These are phyloP conservation scores for Casuarina equisetifolia DNA, from an alignment of 306 rosid genomes.

Conservation along the genomic window DNA sequence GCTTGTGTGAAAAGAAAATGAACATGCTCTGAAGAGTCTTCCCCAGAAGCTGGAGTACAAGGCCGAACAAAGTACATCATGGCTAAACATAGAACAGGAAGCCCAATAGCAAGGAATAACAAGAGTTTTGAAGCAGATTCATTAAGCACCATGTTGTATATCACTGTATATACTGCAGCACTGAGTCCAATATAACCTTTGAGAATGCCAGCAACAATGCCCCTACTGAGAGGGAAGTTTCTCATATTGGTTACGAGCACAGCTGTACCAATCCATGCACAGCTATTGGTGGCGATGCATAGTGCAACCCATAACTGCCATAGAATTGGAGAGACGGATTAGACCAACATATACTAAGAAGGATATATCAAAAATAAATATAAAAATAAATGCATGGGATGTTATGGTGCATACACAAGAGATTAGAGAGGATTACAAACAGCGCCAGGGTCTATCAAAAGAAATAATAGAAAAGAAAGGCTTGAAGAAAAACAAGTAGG, in stretches of 20 bases:
- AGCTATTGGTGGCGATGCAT: constrained; percentile 59
- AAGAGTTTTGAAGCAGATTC: constrained; percentile 56
- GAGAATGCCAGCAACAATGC: constrained; percentile 81
- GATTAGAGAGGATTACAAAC: not conserved
- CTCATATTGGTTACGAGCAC: constrained; percentile 93
- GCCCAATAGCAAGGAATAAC: constrained; percentile 61
- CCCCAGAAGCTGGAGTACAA: constrained; percentile 80
- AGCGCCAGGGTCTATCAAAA: not conserved
- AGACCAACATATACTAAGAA: constrained; percentile 18
- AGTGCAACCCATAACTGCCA: constrained; percentile 73
- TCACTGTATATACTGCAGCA: constrained; percentile 72
- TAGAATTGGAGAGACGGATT: constrained; percentile 15
- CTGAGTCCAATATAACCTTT: constrained; percentile 85
- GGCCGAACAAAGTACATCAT: constrained; percentile 74
- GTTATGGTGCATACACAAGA: not conserved
- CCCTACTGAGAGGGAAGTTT: constrained; percentile 87
- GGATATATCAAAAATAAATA: constrained; percentile 6
- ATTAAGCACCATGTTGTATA: constrained; percentile 51
- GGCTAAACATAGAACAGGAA: constrained; percentile 56
- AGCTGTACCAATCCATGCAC: constrained; percentile 78
- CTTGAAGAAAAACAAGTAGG: not conserved
- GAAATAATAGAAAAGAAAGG: not conserved
- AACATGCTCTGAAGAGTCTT: constrained; percentile 69
- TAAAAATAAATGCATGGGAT: not conserved
- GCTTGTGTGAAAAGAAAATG: constrained; percentile 76